phyloP scores from a whole-genome alignment of 2,329 filamentous ascomycete species.

The Alternaria ventricosa region DNA sequence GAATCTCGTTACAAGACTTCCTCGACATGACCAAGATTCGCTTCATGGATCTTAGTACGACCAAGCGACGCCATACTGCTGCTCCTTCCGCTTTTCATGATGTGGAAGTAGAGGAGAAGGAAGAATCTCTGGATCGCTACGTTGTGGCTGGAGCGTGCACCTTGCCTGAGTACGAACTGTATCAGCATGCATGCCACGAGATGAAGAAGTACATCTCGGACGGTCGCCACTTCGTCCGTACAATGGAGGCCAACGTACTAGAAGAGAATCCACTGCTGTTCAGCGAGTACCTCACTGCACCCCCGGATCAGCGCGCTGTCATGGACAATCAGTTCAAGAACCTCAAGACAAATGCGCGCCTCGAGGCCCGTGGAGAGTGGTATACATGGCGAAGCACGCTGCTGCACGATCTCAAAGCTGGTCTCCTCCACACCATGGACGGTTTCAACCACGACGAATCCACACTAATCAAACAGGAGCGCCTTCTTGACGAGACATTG shows the following conservation, averaged over 20 bases:
- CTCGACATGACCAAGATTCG: conserved; percentile 94
- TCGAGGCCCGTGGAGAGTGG: conserved; percentile 95
- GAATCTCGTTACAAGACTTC: conserved; percentile 88
- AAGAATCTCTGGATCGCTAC: conserved; percentile 72
- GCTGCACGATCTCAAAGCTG: conserved; percentile 80
- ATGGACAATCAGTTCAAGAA: conserved; percentile 99
- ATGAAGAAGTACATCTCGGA: conserved; percentile 97
- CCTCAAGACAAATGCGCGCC: conserved; percentile 87
- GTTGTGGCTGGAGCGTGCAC: conserved; percentile 91
- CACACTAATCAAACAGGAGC: conserved; percentile 70
- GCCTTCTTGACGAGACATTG: conserved; percentile 70
- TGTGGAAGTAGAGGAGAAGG: conserved; percentile 51
- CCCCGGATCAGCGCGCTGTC: conserved; percentile 79
- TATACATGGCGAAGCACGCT: conserved; percentile 97
- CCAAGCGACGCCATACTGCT: conserved; percentile 86
- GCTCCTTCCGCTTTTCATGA: conserved; percentile 46
- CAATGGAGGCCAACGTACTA: conserved; percentile 87
- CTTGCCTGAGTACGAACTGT: conserved; percentile 90
- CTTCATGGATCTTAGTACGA: conserved; percentile 98
- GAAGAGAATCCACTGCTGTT: conserved; percentile 92
- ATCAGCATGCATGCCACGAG: conserved; percentile 94
- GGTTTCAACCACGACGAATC: conserved; percentile 79
- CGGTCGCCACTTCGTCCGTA: conserved; percentile 84
- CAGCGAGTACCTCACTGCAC: conserved; percentile 85
- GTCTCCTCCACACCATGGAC: conserved; percentile 74